A percentile compares a stretch with the other conserved stretches of the same genome.
Evolutionary conservation across 2,329 filamentous ascomycete genomes (phyloP).

Genomic region (Westerdykella ornata): DNA sequence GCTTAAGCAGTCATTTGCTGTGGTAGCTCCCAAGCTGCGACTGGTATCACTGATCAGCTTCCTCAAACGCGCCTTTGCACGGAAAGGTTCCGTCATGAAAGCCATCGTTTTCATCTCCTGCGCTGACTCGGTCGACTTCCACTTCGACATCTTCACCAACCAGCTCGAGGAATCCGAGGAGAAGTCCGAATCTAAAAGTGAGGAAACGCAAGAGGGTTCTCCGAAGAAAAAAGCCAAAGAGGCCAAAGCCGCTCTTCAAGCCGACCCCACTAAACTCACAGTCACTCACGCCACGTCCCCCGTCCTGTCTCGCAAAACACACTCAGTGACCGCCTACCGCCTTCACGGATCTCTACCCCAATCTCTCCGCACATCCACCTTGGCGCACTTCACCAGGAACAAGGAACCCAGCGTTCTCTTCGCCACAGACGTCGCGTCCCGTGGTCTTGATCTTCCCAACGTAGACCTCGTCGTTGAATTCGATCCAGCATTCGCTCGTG

Average conservation of each 20-base stretch:
- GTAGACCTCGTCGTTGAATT: constrained; percentile 95
- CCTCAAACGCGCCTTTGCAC: constrained; percentile 78
- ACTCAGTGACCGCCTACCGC: constrained; percentile 71
- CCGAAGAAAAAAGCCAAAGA: constrained; percentile 24
- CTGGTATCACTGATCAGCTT: constrained; percentile 80
- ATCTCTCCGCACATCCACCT: constrained; percentile 75
- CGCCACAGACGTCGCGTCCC: constrained; percentile 91
- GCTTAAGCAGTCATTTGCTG: constrained; percentile 82
- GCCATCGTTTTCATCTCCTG: constrained; percentile 95
- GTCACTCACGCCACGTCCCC: constrained; percentile 61
- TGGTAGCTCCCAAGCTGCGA: constrained; percentile 83
- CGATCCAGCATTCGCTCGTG: constrained; percentile 86
- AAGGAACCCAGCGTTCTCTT: constrained; percentile 74
- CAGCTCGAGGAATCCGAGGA: constrained; percentile 27
- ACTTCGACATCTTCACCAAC: constrained; percentile 72
- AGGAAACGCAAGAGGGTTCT: constrained; percentile 20
- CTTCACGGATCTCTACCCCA: constrained; percentile 91
- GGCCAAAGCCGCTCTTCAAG: constrained; percentile 37
- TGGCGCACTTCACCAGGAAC: constrained; percentile 69
- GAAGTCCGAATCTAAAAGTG: constrained; percentile 16
- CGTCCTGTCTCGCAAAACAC: constrained; percentile 67
- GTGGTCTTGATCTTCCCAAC: constrained; percentile 89
- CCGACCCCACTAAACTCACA: constrained; percentile 38
- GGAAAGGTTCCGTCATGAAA: constrained; percentile 90
- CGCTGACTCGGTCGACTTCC: constrained; percentile 93